Evolutionary conservation across 768 basidiomycete species (phyloP).

Genomic region (Tylopilus sp.): DNA sequence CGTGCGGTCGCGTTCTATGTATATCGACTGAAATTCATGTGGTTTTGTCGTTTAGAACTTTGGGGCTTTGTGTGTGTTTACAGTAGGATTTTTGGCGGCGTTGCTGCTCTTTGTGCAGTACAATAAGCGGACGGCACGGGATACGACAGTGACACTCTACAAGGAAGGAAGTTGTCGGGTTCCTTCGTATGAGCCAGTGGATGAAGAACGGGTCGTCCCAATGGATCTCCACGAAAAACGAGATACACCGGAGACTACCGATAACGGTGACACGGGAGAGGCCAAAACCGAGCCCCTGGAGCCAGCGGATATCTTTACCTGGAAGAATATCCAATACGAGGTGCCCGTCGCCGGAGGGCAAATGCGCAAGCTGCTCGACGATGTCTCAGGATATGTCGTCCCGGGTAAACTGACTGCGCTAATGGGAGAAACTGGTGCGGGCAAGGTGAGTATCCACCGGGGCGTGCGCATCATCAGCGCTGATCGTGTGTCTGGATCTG

Average conservation of each 20-base stretch:
- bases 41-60: constrained; percentile 28
- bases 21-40: neutral
- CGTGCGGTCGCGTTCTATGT: constrained; percentile 21
- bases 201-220: constrained; percentile 15
- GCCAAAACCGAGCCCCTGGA: constrained; percentile 13
- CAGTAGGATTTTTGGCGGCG: constrained; percentile 34
- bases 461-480: neutral
- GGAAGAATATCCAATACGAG: constrained; percentile 66
- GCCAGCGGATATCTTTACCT: constrained; percentile 68
- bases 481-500: neutral
- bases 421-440: constrained; percentile 42
- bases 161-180: too few species aligned
- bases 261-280: neutral
- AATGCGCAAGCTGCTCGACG: constrained; percentile 33
- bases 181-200: neutral
- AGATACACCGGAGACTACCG: too few species aligned
- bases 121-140: constrained; percentile 27
- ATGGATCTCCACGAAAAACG: neutral
- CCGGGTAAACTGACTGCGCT: constrained; percentile 51
- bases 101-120: constrained; percentile 36
- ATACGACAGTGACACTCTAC: constrained; percentile 15
- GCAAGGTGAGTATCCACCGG: constrained; percentile 19
- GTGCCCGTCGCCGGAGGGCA: constrained; percentile 26
- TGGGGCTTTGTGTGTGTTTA: constrained; percentile 46
- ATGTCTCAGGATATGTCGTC: constrained; percentile 46